phyloP scores from a whole-genome alignment of 148 eudicot genomes.

The Euryodendron excelsum region DNA sequence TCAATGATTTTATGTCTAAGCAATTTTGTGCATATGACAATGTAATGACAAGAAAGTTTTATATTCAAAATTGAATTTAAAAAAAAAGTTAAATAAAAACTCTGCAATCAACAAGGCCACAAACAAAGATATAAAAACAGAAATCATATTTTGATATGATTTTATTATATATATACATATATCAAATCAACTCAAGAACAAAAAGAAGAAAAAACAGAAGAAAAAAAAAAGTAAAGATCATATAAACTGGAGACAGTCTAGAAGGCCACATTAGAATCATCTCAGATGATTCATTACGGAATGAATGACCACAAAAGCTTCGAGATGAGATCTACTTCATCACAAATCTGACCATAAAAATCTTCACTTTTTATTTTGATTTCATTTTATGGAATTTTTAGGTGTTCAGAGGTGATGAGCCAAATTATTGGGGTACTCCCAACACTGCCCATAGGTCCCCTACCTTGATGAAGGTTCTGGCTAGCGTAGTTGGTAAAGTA shows the following conservation, averaged over 20 bases:
- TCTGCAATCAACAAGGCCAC: neutral
- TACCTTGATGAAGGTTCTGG: neutral
- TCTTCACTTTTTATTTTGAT: neutral
- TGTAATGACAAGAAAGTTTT: no score
- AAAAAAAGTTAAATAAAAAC: neutral
- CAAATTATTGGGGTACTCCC: neutral
- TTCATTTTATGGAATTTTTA: no score
- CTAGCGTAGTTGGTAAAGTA: neutral
- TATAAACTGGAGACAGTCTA: neutral
- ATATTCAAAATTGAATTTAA: neutral
- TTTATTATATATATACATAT: neutral
- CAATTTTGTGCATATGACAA: neutral
- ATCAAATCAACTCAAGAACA: neutral
- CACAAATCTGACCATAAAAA: neutral
- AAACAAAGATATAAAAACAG: neutral
- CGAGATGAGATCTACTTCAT: neutral
- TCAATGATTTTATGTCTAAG: neutral
- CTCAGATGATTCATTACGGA: no score
- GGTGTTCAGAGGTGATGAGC: neutral
- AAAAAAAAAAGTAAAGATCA: neutral
- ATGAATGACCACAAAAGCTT: no score
- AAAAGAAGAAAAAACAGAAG: neutral
- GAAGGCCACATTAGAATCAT: neutral
- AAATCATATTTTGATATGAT: neutral
- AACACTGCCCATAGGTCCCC: slow-evolving; percentile 7